Evolutionary conservation across 257 asterid species (phyloP), one percentile per base, ranked within the genome.

Genomic region (Jacaranda mimosifolia): DNA sequence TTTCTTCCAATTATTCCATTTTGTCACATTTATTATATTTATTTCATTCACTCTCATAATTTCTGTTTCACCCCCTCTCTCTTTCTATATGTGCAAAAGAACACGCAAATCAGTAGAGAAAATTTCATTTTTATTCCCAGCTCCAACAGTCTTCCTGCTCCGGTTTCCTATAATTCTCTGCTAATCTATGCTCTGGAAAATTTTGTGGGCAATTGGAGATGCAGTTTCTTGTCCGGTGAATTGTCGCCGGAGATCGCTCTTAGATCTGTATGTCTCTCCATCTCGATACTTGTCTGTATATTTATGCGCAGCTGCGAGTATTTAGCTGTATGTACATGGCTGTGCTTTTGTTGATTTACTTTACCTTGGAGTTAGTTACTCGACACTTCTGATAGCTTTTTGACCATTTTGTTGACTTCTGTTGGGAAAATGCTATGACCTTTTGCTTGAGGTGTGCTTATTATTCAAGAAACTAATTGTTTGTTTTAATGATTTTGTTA

Each of bases 201-300:
- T 46, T 77, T 45, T 55, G 56, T 11, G 49, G 35, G 77, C 56
- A 71, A 46, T 46, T 66, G 81, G 57, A 52, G 72, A 77, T 67
- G 82, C 87, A 72, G 74, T 35, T 74, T 56, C 52, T 58, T 6
- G 53, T 55, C 78, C 81, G 76, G 83, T 80, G 85, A 80, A 60
- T 82, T 74, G 43, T 66, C 71, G 80, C 81, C 82, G 85, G 85
- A 77, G 83, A 72, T 81, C 77, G 80, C 75, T 21, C 7, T 63
- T 83, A 83, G 89, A 86, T 86, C 87, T 83, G 89, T 86, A 78
- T 38, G 86, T 75, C 17, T 63, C 63, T 80, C 60, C 9, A 7
- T 64, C 43, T 76, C 60, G 38, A 57, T 13, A 17, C 46, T 6
- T 63, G 71, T 83, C 74, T 77, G 39, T 70, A 10, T 19, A 32